A percentile compares a stretch with the other conserved stretches of the same genome.
These are phyloP conservation scores for Athelia psychrophila DNA, from an alignment of 1,284 basidiomycete genomes.

Conservation along the genomic window DNA sequence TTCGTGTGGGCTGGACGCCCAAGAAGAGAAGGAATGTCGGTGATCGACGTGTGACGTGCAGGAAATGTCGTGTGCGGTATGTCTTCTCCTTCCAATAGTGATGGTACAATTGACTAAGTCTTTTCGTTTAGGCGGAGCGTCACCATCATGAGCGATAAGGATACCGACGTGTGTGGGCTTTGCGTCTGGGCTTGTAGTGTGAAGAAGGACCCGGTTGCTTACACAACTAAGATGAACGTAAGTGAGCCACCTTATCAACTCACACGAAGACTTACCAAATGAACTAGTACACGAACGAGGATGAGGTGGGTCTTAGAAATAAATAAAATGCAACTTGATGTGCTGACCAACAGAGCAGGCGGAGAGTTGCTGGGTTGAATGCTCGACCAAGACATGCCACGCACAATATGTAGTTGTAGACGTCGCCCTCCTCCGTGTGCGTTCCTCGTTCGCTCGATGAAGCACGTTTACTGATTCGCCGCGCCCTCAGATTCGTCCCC, in stretches of 20 bases:
- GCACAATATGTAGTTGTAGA: no score
- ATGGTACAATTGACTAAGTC: not conserved
- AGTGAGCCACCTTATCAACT: no score
- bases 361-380: not conserved
- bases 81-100: not conserved
- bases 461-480: not conserved
- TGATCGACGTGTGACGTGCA: slow-evolving; percentile 17
- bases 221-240: no score
- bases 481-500: slow-evolving; percentile 14
- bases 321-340: no score
- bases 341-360: no score
- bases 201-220: no score
- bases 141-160: slow-evolving; percentile 19
- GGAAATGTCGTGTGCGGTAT: slow-evolving; percentile 13
- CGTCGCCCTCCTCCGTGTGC: no score
- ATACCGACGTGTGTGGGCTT: slow-evolving; percentile 12
- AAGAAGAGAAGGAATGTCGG: slow-evolving; percentile 20
- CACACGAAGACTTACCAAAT: no score
- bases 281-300: no score
- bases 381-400: not conserved
- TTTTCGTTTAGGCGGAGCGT: slow-evolving; percentile 15
- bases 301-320: no score
- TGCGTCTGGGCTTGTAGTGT: slow-evolving; percentile 5
- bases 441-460: not conserved
- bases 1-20: slow-evolving; percentile 19